A percentile compares a stretch with the other conserved stretches of the same genome.
These are phyloP conservation scores for Thelephora ganbajun DNA, from an alignment of 768 basidiomycete genomes.

Conservation along the genomic window DNA sequence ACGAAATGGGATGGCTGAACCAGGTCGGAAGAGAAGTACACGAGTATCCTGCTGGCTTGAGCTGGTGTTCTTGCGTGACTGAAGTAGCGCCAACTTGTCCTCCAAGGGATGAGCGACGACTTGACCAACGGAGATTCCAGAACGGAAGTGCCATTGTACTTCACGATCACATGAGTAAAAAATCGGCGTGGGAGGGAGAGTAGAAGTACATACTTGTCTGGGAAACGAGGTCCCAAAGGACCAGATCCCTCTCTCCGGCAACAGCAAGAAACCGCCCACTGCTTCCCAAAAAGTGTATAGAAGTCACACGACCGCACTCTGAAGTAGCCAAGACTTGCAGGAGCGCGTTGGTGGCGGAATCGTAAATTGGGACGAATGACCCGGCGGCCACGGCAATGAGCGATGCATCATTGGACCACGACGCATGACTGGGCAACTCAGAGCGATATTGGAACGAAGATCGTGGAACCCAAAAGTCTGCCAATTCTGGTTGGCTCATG, in stretches of 20 bases:
- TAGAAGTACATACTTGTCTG: conserved; percentile 37
- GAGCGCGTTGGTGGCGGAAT: conserved; percentile 46
- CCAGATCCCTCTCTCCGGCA: conserved; percentile 30
- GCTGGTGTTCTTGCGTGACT: conserved; percentile 4
- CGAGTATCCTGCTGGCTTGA: conserved; percentile 21
- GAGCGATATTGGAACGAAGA: conserved; percentile 58
- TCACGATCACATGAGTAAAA: conserved; percentile 2
- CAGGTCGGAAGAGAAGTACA: conserved; percentile 33
- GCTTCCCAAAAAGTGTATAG: conserved; percentile 52
- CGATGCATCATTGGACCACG: conserved; percentile 82
- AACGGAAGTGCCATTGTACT: conserved; percentile 50
- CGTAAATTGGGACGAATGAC: conserved; percentile 58
- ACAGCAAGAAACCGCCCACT: conserved; percentile 61
- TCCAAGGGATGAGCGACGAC: conserved; percentile 43
- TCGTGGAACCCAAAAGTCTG: conserved; percentile 72
- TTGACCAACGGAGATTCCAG: conserved; percentile 22
- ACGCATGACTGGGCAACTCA: conserved; percentile 47
- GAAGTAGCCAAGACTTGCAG: conserved; percentile 46
- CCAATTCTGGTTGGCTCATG: not conserved
- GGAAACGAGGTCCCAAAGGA: conserved; percentile 61
- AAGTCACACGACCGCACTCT: conserved; percentile 30
- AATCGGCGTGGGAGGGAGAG: conserved; percentile 2
- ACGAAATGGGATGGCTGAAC: conserved; percentile 30
- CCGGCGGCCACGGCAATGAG: conserved; percentile 66
- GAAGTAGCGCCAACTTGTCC: conserved; percentile 33